Evolutionary conservation across 495 filamentous ascomycete species (phyloP).

Genomic region (Astrocystis sublimbata): DNA sequence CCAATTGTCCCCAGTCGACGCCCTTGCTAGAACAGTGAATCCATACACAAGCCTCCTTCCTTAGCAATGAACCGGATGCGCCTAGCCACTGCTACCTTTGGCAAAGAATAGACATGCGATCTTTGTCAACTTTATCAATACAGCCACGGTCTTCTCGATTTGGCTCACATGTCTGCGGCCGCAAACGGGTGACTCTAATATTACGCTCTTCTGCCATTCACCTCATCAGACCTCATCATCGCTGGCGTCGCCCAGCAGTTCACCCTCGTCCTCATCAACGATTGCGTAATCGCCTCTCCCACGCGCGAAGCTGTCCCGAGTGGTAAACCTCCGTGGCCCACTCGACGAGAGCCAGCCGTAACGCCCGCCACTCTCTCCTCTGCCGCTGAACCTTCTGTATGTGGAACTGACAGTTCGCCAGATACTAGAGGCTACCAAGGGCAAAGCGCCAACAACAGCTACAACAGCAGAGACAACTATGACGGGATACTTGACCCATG

Average conservation of each 20-base stretch:
- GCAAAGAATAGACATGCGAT: not conserved
- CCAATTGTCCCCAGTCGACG: slow-evolving; percentile 11
- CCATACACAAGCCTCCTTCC: not conserved
- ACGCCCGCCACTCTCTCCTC: slow-evolving; percentile 36
- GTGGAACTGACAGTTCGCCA: slow-evolving; percentile 60
- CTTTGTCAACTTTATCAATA: not conserved
- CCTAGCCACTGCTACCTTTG: not conserved
- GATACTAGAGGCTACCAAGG: slow-evolving; percentile 64
- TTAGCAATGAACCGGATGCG: not conserved
- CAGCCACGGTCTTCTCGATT: not conserved
- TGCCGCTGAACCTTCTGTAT: slow-evolving; percentile 46
- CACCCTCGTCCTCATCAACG: slow-evolving; percentile 91
- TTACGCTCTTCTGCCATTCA: not conserved
- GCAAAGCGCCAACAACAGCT: slow-evolving; percentile 72
- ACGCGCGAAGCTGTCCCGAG: slow-evolving; percentile 79
- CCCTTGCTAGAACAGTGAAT: slow-evolving; percentile 6
- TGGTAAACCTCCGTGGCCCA: slow-evolving; percentile 68
- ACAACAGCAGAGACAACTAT: slow-evolving; percentile 74
- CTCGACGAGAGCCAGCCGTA: slow-evolving; percentile 50
- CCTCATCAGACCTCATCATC: slow-evolving; percentile 73
- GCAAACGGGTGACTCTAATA: not conserved
- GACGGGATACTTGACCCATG: slow-evolving; percentile 76
- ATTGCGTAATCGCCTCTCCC: slow-evolving; percentile 80
- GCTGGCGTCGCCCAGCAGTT: slow-evolving; percentile 87
- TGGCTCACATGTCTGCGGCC: not conserved